Percentiles rank a stretch among this genome's conserved stretches.
These are phyloP conservation scores for Thuja plicata DNA, from an alignment of 83 land plant species.

Conservation along the genomic window DNA sequence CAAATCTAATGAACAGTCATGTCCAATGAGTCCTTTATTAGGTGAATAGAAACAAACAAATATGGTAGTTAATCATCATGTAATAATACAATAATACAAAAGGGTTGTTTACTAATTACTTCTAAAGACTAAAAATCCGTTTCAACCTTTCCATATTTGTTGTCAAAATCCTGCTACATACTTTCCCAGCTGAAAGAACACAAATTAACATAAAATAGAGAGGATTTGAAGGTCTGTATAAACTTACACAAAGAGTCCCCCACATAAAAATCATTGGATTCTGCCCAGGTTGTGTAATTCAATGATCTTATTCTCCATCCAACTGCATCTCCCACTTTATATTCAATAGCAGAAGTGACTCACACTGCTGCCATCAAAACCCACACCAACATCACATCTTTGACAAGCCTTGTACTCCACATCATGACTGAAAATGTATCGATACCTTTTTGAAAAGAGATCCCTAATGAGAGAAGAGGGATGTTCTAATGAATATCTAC, in stretches of 20 bases:
- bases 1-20: too few relatives aligned
- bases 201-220: background rate
- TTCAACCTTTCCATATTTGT: too few relatives aligned
- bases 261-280: constrained; percentile 13
- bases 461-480: background rate
- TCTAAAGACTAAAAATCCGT: background rate
- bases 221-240: background rate
- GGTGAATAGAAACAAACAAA: too few relatives aligned
- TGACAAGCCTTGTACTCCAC: background rate
- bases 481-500: background rate
- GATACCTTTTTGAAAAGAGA: background rate
- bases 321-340: constrained; percentile 20
- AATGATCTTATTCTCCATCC: constrained; percentile 17
- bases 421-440: background rate
- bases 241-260: constrained; percentile 22
- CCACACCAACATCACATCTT: background rate
- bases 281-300: constrained; percentile 23
- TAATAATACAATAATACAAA: background rate
- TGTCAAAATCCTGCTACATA: background rate
- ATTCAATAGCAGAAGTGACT: background rate
- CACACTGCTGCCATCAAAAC: background rate
- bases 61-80: too few relatives aligned
- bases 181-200: background rate
- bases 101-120: background rate
- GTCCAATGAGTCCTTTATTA: too few relatives aligned